Percentiles rank a stretch among this genome's conserved stretches.
Evolutionary conservation across 1,284 basidiomycete genomes (phyloP).

Genomic region (Rhodotorula glutinis): DNA sequence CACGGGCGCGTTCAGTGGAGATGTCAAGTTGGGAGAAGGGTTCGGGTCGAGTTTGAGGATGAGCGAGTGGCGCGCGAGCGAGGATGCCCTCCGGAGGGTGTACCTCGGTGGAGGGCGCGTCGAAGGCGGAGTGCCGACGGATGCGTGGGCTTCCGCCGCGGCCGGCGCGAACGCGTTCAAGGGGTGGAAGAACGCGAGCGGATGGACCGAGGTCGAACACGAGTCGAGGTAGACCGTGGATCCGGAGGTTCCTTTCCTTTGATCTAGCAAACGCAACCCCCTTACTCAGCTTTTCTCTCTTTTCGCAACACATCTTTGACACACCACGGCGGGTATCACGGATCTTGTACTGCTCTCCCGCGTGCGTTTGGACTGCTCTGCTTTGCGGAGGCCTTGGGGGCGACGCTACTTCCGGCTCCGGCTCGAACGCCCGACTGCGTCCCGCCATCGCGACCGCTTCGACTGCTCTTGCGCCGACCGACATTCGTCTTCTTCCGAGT

Average conservation of each 20-base stretch:
- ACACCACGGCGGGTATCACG: too few relatives aligned
- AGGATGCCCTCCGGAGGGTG: conserved; percentile 43
- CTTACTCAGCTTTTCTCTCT: too few relatives aligned
- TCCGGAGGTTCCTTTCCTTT: too few relatives aligned
- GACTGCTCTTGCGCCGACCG: not conserved
- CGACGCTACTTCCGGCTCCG: not conserved
- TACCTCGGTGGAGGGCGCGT: conserved; percentile 34
- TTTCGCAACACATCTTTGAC: too few relatives aligned
- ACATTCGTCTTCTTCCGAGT: not conserved
- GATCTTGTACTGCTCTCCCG: too few relatives aligned
- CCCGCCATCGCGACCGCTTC: not conserved
- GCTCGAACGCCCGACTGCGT: too few relatives aligned
- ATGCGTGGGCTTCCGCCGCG: not conserved
- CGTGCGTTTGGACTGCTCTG: too few relatives aligned
- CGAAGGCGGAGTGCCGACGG: conserved; percentile 26
- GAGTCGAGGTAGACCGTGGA: conserved; percentile 7
- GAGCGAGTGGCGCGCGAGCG: conserved; percentile 84
- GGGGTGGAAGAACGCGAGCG: conserved; percentile 16
- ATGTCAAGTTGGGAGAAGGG: conserved; percentile 84
- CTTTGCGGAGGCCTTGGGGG: too few relatives aligned
- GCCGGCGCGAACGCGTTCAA: conserved; percentile 5
- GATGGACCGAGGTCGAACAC: conserved; percentile 20
- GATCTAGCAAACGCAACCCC: too few relatives aligned
- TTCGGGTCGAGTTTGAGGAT: conserved; percentile 89
- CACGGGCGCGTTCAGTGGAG: conserved; percentile 84